Percentiles rank a stretch among this genome's conserved stretches.
Conservation (phyloP, 768 basidiomycete species). For the Mycena belliarum region DNA sequence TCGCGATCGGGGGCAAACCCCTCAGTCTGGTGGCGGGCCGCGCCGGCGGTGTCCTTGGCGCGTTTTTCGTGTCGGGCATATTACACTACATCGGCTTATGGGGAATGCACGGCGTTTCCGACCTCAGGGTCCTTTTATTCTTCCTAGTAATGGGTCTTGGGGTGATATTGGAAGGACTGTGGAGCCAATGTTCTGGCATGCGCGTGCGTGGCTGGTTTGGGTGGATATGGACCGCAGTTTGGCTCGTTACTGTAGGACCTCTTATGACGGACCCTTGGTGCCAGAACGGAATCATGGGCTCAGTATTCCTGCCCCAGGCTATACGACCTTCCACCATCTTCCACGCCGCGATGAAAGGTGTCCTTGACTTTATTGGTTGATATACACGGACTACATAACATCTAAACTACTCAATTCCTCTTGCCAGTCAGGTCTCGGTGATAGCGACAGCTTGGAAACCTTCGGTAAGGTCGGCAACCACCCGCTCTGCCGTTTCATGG, state of each 20-base stretch:
- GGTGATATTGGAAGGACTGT: constrained; percentile 48
- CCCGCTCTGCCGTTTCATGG: neutral
- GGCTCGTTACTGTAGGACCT: constrained; percentile 50
- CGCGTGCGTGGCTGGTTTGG: constrained; percentile 51
- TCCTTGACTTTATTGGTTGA: neutral
- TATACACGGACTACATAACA: neutral
- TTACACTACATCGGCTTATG: constrained; percentile 60
- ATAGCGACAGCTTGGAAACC: neutral
- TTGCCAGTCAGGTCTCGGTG: neutral
- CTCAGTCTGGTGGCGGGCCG: constrained; percentile 46
- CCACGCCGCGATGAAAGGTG: constrained; percentile 6
- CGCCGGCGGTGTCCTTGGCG: constrained; percentile 51
- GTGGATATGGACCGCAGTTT: constrained; percentile 50
- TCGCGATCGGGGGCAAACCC: constrained; percentile 50
- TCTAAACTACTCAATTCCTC: neutral
- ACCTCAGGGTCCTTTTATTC: constrained; percentile 49
- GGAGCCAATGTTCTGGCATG: constrained; percentile 43
- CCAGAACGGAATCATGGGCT: constrained; percentile 41
- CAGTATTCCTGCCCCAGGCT: constrained; percentile 37
- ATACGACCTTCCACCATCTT: constrained; percentile 33
- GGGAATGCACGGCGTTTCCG: constrained; percentile 56
- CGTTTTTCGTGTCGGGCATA: constrained; percentile 60
- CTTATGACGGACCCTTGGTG: constrained; percentile 53
- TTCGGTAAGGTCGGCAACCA: neutral
- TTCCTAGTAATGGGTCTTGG: constrained; percentile 62